Base-by-base conservation (phyloP, 2,329 filamentous ascomycete genomes). In the Beauveria asiatica region DNA sequence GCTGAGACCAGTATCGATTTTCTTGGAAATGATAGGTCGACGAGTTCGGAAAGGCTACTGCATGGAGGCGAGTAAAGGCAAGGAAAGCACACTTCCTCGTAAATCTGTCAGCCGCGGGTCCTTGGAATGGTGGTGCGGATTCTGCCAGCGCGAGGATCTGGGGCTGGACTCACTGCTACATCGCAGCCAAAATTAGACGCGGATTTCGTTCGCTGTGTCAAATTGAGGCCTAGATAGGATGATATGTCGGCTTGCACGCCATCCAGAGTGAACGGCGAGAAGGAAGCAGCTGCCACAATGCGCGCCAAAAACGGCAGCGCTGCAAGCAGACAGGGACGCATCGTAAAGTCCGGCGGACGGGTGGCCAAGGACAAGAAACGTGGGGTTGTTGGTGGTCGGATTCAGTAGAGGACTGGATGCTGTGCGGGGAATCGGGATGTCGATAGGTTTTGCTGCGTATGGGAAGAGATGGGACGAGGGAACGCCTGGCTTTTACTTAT, bases 1-100 rank as follows among this genome's bases (percentile, higher is more conserved):
- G 66, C n/a, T 67, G 64, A 27, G 65, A 66, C 66, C 64, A 68
- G 57, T 66, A 67, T 25, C 60, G 55, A 17, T 64, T 64, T 52
- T 67, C 62, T 37, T 66, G 61, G 30, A 63, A 56, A 17, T 62
- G 37, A 48, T 67, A 67, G 23, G 16, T 56, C 33, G 60, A 33
- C 37, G 61, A 64, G 5, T 63, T 51, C 11, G 63, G 66, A 37
- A 62, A 65, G 3, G 64, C 62, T 23, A 68, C 41, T 9, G 50
- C 56, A 5, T 46, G 13, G 8, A 64, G 64, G 17, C 49, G 25
- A n/a, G 58, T 25, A 49, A 64, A 64, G 25, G 61, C 60, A 10
- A 68, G 59, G 45, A 68, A 68, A 56, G 61, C 61, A 45, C 66
- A 68, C 65, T 66, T 54, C 41, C 27, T 41, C 19, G 17, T 11